These are phyloP conservation scores for Mucor circinelloides DNA, from an alignment of 371 early-diverging fungal genomes.

Conservation along the genomic window DNA sequence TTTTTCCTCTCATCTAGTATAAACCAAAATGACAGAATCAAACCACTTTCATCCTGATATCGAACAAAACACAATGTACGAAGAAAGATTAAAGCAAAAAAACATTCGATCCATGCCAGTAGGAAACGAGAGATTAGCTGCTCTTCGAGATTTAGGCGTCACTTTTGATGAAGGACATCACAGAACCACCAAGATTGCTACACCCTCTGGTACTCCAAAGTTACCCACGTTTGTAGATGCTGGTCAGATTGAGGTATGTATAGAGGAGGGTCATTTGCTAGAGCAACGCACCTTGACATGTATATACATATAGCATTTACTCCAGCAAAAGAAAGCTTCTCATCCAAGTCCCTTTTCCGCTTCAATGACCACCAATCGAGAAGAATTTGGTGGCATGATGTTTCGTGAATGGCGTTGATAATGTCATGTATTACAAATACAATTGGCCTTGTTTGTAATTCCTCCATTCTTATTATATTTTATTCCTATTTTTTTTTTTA, in stretches of 20 bases:
- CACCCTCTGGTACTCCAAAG: conserved; percentile 36
- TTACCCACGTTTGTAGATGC: conserved; percentile 48
- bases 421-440: neutral
- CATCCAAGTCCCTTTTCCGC: neutral
- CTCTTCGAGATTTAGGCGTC: conserved; percentile 42
- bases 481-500: neutral
- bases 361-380: neutral
- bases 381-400: conserved; percentile 1
- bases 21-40: conserved; percentile 4
- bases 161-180: conserved; percentile 49
- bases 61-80: conserved; percentile 17
- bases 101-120: conserved; percentile 31
- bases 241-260: conserved; percentile 23
- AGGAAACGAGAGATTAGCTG: conserved; percentile 39
- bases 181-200: conserved; percentile 44
- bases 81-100: conserved; percentile 18
- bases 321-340: neutral
- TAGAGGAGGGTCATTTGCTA: neutral
- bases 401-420: conserved; percentile 1
- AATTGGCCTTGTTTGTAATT: neutral
- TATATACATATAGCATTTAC: neutral
- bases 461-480: neutral
- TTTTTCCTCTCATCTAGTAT: neutral
- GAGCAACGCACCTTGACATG: neutral
- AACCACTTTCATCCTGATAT: conserved; percentile 14